Evolutionary conservation across 352 stramenopile species (phyloP).

Genomic region (Globisporangium nagaii): DNA sequence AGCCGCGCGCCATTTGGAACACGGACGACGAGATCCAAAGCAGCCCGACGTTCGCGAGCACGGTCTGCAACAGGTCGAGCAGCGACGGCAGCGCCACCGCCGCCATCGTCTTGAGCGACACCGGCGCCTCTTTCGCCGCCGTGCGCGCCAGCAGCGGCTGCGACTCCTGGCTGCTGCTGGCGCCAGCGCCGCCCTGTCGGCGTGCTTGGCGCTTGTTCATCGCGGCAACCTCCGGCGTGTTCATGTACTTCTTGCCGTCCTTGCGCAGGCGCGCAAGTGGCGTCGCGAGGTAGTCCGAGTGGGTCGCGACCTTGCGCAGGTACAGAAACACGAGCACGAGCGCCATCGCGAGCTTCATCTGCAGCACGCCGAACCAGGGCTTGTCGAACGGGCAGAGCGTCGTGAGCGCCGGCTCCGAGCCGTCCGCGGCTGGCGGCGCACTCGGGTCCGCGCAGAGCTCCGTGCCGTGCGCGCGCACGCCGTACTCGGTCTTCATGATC

Average conservation of each 20-base stretch:
- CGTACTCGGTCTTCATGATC: slow-evolving; percentile 84
- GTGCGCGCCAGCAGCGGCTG: slow-evolving; percentile 4
- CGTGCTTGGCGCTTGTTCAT: slow-evolving; percentile 38
- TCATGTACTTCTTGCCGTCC: slow-evolving; percentile 53
- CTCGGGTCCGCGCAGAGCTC: slow-evolving; percentile 44
- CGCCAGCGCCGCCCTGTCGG: not conserved
- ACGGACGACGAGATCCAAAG: slow-evolving; percentile 87
- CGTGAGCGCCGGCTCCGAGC: slow-evolving; percentile 21
- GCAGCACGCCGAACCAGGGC: slow-evolving; percentile 80
- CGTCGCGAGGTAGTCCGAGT: slow-evolving; percentile 62
- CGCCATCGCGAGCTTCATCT: slow-evolving; percentile 85
- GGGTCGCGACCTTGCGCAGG: slow-evolving; percentile 45
- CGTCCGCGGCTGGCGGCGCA: slow-evolving; percentile 3
- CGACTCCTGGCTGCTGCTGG: slow-evolving; percentile 1
- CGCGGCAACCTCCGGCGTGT: slow-evolving; percentile 28
- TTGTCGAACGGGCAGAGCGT: slow-evolving; percentile 78
- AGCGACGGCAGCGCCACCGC: slow-evolving; percentile 64
- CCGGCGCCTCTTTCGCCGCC: not conserved
- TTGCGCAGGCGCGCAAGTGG: slow-evolving; percentile 63
- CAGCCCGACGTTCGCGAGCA: slow-evolving; percentile 82
- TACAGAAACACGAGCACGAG: slow-evolving; percentile 76
- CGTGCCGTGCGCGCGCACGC: slow-evolving; percentile 44
- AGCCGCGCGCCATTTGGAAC: slow-evolving; percentile 88
- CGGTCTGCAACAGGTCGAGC: slow-evolving; percentile 82
- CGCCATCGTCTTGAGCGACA: slow-evolving; percentile 44